A percentile compares a stretch with the other conserved stretches of the same genome.
Conservation (phyloP, 2,329 filamentous ascomycete species). For the Botrytis medusae region DNA sequence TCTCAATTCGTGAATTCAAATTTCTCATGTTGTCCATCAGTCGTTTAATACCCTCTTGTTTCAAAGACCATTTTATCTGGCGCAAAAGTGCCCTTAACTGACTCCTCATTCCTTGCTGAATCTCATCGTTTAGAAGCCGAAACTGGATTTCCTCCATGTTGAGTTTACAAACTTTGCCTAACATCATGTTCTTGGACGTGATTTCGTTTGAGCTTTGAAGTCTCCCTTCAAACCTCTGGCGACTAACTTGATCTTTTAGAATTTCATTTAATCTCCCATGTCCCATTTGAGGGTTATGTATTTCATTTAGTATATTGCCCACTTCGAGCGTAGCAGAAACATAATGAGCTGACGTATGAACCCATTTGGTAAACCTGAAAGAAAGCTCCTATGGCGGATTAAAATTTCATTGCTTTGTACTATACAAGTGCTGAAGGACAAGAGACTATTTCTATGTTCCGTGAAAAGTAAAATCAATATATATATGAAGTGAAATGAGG, state of each 20-base stretch:
- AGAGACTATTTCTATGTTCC: no score
- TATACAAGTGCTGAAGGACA: no score
- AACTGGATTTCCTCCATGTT: rapidly evolving
- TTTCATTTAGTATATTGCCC: neutral
- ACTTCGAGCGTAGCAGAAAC: neutral
- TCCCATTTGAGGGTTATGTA: rapidly evolving
- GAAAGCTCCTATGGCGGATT: neutral
- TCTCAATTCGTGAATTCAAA: neutral
- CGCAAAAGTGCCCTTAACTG: neutral
- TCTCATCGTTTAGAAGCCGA: neutral
- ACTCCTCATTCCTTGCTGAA: neutral
- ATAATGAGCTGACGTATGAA: neutral
- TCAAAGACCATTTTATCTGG: neutral
- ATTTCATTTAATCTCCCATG: rapidly evolving
- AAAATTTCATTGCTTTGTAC: neutral
- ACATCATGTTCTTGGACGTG: neutral
- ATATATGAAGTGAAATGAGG: no score
- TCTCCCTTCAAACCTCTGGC: no score
- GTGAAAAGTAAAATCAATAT: no score
- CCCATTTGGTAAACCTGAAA: neutral
- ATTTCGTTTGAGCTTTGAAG: neutral
- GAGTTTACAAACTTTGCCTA: neutral
- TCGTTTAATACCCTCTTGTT: neutral
- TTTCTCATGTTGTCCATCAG: neutral
- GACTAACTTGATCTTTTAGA: neutral